phyloP scores from a whole-genome alignment of 2,329 filamentous ascomycete genomes.

The Zymoseptoria ardabiliae region DNA sequence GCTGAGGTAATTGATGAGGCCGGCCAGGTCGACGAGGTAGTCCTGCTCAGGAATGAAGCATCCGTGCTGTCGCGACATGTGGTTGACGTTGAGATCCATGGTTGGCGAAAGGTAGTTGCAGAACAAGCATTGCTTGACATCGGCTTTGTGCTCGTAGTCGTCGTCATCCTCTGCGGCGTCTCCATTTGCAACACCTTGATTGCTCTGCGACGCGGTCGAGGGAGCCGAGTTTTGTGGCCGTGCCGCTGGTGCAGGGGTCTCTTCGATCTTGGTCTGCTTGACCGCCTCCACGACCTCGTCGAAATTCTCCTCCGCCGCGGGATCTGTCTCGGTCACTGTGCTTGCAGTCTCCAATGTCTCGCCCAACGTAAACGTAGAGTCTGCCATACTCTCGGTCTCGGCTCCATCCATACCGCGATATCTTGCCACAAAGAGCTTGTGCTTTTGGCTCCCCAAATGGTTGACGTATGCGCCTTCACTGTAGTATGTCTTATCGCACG shows the following conservation, averaged over 20 bases:
- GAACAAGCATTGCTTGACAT: constrained; percentile 65
- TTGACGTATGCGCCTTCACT: constrained; percentile 95
- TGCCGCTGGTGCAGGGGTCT: constrained; percentile 26
- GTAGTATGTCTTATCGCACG: constrained; percentile 88
- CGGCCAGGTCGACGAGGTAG: constrained; percentile 75
- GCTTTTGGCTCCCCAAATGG: constrained; percentile 84
- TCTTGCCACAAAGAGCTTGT: constrained; percentile 60
- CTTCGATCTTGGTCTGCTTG: constrained; percentile 53
- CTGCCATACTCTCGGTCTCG: constrained; percentile 61
- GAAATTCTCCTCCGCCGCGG: constrained; percentile 62
- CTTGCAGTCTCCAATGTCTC: constrained; percentile 58
- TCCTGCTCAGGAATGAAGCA: constrained; percentile 91
- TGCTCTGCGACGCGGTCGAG: constrained; percentile 27
- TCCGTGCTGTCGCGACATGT: constrained; percentile 90
- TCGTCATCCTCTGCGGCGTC: constrained; percentile 15
- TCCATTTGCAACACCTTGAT: constrained; percentile 36
- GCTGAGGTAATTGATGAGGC: constrained; percentile 69
- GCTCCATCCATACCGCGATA: constrained; percentile 52
- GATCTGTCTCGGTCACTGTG: constrained; percentile 33
- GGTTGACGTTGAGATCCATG: constrained; percentile 66
- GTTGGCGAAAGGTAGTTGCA: constrained; percentile 80
- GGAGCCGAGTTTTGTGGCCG: constrained; percentile 37
- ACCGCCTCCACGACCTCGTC: constrained; percentile 70
- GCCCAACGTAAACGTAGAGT: constrained; percentile 84
- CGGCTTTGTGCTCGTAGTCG: constrained; percentile 33